Evolutionary conservation across 2,329 filamentous ascomycete genomes (phyloP).

Genomic region (Paracamarosporium sp.): DNA sequence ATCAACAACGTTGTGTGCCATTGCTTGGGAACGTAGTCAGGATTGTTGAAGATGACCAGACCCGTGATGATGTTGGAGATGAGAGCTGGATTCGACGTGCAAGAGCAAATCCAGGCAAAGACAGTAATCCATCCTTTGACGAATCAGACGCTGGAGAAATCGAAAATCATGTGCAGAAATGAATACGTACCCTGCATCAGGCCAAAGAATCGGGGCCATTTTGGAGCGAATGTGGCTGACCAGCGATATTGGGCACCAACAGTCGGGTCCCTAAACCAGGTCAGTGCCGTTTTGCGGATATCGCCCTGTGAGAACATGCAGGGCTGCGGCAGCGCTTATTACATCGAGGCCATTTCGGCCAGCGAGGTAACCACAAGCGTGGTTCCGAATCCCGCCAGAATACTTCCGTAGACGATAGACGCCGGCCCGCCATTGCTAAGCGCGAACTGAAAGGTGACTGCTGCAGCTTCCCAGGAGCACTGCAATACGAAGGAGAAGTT

Average conservation of each 20-base stretch:
- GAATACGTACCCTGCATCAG: constrained; percentile 30
- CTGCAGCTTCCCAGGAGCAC: constrained; percentile 34
- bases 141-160: constrained; percentile 42
- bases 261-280: constrained; percentile 23
- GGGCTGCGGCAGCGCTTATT: constrained; percentile 30
- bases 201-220: constrained; percentile 28
- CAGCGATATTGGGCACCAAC: constrained; percentile 40
- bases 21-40: constrained; percentile 21
- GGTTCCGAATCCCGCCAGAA: constrained; percentile 32
- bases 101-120: constrained; percentile 46
- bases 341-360: constrained; percentile 38
- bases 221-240: constrained; percentile 31
- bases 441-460: constrained; percentile 32
- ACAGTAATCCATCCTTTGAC: constrained; percentile 49
- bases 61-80: constrained; percentile 28
- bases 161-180: neutral
- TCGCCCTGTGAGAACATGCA: constrained; percentile 14
- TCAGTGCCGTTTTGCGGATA: neutral
- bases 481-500: constrained; percentile 34
- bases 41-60: constrained; percentile 13
- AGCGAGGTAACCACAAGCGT: constrained; percentile 40
- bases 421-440: constrained; percentile 36
- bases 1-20: constrained; percentile 57
- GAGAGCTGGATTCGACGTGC: constrained; percentile 32
- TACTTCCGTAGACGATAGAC: constrained; percentile 33